Evolutionary conservation across 805 yeast genomes (phyloP).

Genomic region (Ogataea degrootiae): DNA sequence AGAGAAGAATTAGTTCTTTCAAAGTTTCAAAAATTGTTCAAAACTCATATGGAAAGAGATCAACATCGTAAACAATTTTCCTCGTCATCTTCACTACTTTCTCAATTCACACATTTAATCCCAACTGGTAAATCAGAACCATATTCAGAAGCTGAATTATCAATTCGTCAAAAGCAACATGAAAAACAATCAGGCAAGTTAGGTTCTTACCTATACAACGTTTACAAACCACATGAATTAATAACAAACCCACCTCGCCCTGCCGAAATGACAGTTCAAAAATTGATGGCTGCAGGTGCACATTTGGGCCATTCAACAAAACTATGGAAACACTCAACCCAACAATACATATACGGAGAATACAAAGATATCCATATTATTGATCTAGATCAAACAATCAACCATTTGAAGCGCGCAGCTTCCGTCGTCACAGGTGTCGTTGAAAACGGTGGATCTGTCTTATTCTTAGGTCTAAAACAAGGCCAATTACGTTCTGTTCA

Average conservation of each 20-base stretch:
- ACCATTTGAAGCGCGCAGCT: constrained; percentile 74
- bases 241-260: constrained; percentile 53
- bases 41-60: constrained; percentile 23
- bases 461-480: constrained; percentile 79
- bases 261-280: constrained; percentile 58
- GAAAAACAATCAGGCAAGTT: constrained; percentile 46
- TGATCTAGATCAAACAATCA: constrained; percentile 79
- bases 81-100: constrained; percentile 22
- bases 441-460: constrained; percentile 71
- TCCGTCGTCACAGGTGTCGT: constrained; percentile 80
- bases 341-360: constrained; percentile 82
- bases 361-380: constrained; percentile 90
- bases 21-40: constrained; percentile 24
- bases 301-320: constrained; percentile 90
- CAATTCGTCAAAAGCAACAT: constrained; percentile 66
- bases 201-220: constrained; percentile 61
- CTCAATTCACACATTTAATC: constrained; percentile 55
- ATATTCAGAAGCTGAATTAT: constrained; percentile 74
- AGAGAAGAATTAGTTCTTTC: constrained; percentile 25
- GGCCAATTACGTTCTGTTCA: constrained; percentile 73
- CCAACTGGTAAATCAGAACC: constrained; percentile 59
- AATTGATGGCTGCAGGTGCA: constrained; percentile 85
- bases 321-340: constrained; percentile 73
- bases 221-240: constrained; percentile 68
- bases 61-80: constrained; percentile 16